Evolutionary conservation across 2,329 filamentous ascomycete species (phyloP), one percentile per base, ranked within the genome.

Genomic region (Fusarium sp.): DNA sequence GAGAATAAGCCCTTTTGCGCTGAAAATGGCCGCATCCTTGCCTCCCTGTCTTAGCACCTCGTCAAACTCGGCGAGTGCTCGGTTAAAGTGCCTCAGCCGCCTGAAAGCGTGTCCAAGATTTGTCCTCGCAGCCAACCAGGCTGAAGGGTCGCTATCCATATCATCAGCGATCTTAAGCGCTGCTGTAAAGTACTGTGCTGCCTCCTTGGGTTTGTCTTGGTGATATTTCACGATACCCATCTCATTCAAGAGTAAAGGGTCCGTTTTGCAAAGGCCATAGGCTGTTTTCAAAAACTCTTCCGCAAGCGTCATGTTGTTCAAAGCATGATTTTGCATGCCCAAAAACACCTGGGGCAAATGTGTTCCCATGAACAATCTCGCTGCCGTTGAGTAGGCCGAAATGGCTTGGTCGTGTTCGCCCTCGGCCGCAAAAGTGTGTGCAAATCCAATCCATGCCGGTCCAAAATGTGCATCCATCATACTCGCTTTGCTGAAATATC

Each of bases 341-440:
- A 99, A 85, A 81, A 98, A 99, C 6, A 99, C 90, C 79, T 98
- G 96, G 1, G 96, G 96, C 3, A 99, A 87, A 81, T 99, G 97
- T 1, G 96, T 98, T 44, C 96, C 96, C 86, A 98, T 97, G 83
- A 99, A 99, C 1, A 99, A 85, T 44, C 96, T 90, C 5, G 96
- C 96, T 2, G 96, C 96, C 2, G 96, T 99, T 36, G 94, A 97
- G 84, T 99, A 99, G 1, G 97, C 96, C 14, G 95, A 97, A 72
- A 99, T 98, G 54, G 96, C 96, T 84, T 99, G 96, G 81, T 99
- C 96, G 82, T 98, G 95, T 82, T 99, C 96, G 59, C 96, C 96
- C 82, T 99, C 96, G 17, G 95, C 95, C 3, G 96, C 96, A 81
- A 99, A 99, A 0, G 96, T 99, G 82, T 99, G 97, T 3, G 96